Evolutionary conservation across 306 rosid genomes (phyloP).

Genomic region (Pyrus bretschneideri): DNA sequence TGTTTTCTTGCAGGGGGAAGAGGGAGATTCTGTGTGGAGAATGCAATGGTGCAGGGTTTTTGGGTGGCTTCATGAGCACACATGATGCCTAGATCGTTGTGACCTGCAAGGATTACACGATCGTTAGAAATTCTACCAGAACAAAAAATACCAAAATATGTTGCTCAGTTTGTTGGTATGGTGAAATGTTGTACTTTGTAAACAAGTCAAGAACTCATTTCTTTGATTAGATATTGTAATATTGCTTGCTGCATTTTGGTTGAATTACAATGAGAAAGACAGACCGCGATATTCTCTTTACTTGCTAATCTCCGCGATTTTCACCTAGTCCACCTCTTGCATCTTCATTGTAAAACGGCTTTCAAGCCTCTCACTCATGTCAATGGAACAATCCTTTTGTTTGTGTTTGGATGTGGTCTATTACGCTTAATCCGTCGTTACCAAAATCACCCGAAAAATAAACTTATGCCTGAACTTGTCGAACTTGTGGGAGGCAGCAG

Average conservation of each 20-base stretch:
- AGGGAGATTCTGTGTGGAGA: slow-evolving; percentile 74
- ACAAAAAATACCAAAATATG: neutral
- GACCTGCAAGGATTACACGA: neutral
- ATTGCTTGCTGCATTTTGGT: neutral
- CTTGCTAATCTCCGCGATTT: too few relatives aligned
- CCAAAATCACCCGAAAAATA: too few relatives aligned
- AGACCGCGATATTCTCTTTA: neutral
- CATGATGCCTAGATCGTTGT: slow-evolving; percentile 43
- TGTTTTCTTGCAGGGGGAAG: slow-evolving; percentile 65
- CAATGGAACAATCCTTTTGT: too few relatives aligned
- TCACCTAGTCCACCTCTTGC: too few relatives aligned
- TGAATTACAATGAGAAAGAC: neutral
- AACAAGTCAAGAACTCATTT: neutral
- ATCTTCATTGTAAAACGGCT: too few relatives aligned
- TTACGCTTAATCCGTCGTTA: too few relatives aligned
- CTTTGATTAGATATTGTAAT: neutral
- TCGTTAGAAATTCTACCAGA: neutral
- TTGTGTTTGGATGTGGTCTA: too few relatives aligned
- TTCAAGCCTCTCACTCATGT: too few relatives aligned
- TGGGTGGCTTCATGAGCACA: slow-evolving; percentile 91
- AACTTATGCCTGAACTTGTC: too few relatives aligned
- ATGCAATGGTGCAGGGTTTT: slow-evolving; percentile 94
- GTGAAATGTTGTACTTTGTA: neutral
- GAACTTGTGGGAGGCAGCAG: too few relatives aligned
- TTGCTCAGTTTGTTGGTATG: neutral